These are phyloP conservation scores for Triticum urartu DNA, from an alignment of 176 grass and related monocot genomes.

Conservation along the genomic window DNA sequence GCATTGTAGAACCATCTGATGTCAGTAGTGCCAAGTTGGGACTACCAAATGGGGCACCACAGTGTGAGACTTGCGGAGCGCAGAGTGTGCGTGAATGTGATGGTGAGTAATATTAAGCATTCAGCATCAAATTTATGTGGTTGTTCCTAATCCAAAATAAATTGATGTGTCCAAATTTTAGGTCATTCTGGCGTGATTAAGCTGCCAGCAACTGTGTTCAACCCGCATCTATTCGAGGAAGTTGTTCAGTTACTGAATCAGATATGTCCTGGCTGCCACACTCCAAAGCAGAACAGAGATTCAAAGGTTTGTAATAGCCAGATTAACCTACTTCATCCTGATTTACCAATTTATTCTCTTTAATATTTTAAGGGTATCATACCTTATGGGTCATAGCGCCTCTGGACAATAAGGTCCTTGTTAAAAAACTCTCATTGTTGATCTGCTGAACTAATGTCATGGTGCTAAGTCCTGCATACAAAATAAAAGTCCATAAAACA, in stretches of 20 bases:
- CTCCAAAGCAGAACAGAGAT: conserved; percentile 49
- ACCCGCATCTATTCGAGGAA: conserved; percentile 65
- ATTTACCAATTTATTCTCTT: conserved; percentile 19
- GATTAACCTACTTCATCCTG: conserved; percentile 12
- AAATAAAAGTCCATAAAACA: neutral
- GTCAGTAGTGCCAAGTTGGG: conserved; percentile 79
- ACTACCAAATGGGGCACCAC: conserved; percentile 54
- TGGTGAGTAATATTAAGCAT: conserved; percentile 44
- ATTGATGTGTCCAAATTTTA: conserved; percentile 40
- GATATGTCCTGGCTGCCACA: conserved; percentile 76
- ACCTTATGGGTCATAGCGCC: neutral
- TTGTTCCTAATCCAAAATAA: conserved; percentile 18
- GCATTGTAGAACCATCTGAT: conserved; percentile 57
- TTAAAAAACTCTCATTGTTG: neutral
- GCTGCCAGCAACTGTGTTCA: conserved; percentile 64
- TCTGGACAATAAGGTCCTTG: conserved; percentile 4
- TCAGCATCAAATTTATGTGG: neutral
- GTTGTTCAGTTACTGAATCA: conserved; percentile 87
- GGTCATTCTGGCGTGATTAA: conserved; percentile 83
- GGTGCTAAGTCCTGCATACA: conserved; percentile 4
- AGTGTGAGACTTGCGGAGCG: conserved; percentile 75
- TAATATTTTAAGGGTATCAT: neutral
- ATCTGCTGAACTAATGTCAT: neutral
- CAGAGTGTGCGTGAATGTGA: conserved; percentile 66
- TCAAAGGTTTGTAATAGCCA: conserved; percentile 53